These are phyloP conservation scores for Trichomonas tenax DNA, from an alignment of 208 protist genomes.

Conservation along the genomic window DNA sequence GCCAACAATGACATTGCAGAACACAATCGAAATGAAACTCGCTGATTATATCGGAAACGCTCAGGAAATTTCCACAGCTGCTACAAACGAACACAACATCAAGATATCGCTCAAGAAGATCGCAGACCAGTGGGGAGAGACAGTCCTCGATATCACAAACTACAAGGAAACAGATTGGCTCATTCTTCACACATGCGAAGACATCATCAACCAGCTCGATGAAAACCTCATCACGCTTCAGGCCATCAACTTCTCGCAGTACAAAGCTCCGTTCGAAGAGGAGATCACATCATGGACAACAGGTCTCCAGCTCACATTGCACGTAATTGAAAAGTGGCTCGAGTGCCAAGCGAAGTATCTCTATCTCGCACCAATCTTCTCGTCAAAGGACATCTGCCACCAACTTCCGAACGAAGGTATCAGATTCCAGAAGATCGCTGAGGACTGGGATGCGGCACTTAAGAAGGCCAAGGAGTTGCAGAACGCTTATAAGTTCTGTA, in stretches of 20 bases:
- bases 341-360: neutral
- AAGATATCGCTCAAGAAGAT: constrained; percentile 73
- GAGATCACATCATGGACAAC: neutral
- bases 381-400: neutral
- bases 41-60: constrained; percentile 74
- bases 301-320: neutral
- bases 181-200: neutral
- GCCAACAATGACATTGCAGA: constrained; percentile 69
- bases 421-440: neutral
- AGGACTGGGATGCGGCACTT: neutral
- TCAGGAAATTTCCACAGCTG: constrained; percentile 63
- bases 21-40: constrained; percentile 54
- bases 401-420: constrained; percentile 15
- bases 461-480: neutral
- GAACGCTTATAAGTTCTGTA: constrained; percentile 8
- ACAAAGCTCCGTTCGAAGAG: constrained; percentile 22
- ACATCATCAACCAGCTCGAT: constrained; percentile 10
- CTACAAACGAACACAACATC: constrained; percentile 73
- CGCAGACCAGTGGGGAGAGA: constrained; percentile 61
- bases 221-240: neutral
- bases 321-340: constrained; percentile 4
- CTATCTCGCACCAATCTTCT: constrained; percentile 10
- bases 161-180: constrained; percentile 22
- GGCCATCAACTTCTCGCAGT: neutral
- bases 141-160: constrained; percentile 44